A percentile compares a stretch with the other conserved stretches of the same genome.
phyloP scores from a whole-genome alignment of 192 early-diverging fungal species.

The Kappamyces sp. region DNA sequence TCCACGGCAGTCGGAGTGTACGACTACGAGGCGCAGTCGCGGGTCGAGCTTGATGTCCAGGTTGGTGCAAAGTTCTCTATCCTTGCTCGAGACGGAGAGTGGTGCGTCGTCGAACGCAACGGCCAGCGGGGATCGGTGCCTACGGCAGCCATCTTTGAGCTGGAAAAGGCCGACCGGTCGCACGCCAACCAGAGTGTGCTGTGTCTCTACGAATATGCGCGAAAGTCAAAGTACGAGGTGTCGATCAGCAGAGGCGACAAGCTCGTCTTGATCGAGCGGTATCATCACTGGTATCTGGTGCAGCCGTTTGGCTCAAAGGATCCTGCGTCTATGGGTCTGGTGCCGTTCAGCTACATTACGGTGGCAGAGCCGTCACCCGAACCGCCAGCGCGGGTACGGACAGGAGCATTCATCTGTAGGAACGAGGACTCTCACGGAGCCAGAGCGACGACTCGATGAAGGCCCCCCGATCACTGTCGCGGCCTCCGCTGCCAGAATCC shows the following conservation, averaged over 20 bases:
- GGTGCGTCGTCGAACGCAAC: conserved; percentile 55
- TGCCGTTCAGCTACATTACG: no score
- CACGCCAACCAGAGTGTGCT: conserved; percentile 28
- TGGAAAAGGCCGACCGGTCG: background rate
- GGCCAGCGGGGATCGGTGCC: conserved; percentile 56
- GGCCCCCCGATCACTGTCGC: no score
- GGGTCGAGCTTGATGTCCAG: conserved; percentile 54
- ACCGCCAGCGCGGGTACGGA: no score
- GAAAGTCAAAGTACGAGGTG: conserved; percentile 44
- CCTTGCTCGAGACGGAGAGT: conserved; percentile 46
- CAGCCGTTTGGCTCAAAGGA: no score
- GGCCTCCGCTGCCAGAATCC: no score
- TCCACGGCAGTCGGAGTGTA: conserved; percentile 53
- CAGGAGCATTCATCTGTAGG: no score
- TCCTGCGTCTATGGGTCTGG: no score
- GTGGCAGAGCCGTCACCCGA: no score
- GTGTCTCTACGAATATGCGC: conserved; percentile 46
- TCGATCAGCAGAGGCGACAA: conserved; percentile 49
- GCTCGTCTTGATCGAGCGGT: conserved; percentile 31
- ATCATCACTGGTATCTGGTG: conserved; percentile 30
- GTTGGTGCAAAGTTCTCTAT: conserved; percentile 62
- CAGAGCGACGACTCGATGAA: no score
- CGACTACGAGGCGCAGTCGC: conserved; percentile 51
- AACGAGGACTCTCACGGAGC: no score
- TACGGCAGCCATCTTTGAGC: conserved; percentile 40